Conservation (phyloP, 2,329 filamentous ascomycete genomes). For the Apiospora malaysiana region DNA sequence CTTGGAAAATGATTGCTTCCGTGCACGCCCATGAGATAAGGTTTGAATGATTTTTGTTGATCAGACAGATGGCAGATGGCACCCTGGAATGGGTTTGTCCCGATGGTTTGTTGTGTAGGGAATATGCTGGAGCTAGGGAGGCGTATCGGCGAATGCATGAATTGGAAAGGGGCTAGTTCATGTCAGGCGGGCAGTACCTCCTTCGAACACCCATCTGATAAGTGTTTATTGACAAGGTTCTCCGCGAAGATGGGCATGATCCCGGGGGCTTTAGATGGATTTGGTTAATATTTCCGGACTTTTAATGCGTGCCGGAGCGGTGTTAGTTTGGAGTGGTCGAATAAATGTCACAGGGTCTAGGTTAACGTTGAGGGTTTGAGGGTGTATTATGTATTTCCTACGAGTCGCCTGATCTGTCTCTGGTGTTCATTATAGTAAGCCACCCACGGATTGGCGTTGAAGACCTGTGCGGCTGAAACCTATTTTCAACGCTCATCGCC, state of each 20-base stretch:
- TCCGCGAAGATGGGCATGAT: conserved; percentile 11
- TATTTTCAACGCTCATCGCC: not conserved
- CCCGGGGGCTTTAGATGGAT: not conserved
- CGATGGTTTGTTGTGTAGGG: not conserved
- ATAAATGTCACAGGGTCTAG: not conserved
- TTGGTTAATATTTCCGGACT: not conserved
- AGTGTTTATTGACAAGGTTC: not conserved
- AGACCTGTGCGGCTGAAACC: not conserved
- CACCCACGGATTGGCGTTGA: not conserved
- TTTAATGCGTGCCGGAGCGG: not conserved
- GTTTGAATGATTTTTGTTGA: not conserved
- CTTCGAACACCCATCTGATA: not conserved
- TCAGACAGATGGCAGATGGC: not conserved
- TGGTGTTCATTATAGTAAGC: not conserved
- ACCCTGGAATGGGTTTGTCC: too few relatives aligned
- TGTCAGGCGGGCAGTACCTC: not conserved
- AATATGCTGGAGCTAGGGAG: not conserved
- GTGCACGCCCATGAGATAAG: not conserved
- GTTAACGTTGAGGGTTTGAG: too few relatives aligned
- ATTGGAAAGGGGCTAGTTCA: not conserved
- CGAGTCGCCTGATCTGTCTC: not conserved
- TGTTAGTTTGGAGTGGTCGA: not conserved
- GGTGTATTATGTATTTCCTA: not conserved
- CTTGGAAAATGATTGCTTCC: too few relatives aligned
- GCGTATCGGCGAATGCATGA: not conserved